A percentile compares a stretch with the other conserved stretches of the same genome.
These are phyloP conservation scores for grape (Vitis vinifera) DNA, from an alignment of 164 flowering plant species.

Conservation along the genomic window ASM3070453v1 NC_081807.1:100501-101000, in stretches of 20 bases:
- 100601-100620: too few species aligned
- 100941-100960: conserved; percentile 31
- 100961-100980: conserved; percentile 24
- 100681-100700: too few species aligned
- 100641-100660: neutral
- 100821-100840: conserved; percentile 56
- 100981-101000: conserved; percentile 14
- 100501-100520: conserved; percentile 96
- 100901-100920: conserved; percentile 14
- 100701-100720: neutral
- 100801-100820: conserved; percentile 85
- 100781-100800: conserved; percentile 85
- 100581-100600: too few species aligned
- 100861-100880: conserved; percentile 21
- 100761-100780: conserved; percentile 70
- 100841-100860: conserved; percentile 39
- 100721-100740: neutral
- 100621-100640: neutral
- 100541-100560: conserved; percentile 82
- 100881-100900: conserved; percentile 17
- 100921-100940: conserved; percentile 18
- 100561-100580: neutral
- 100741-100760: conserved; percentile 2
- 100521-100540: conserved; percentile 92
- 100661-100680: neutral